These are phyloP conservation scores for Piper betle DNA, from an alignment of 164 flowering plant genomes.

Conservation along the genomic window DNA sequence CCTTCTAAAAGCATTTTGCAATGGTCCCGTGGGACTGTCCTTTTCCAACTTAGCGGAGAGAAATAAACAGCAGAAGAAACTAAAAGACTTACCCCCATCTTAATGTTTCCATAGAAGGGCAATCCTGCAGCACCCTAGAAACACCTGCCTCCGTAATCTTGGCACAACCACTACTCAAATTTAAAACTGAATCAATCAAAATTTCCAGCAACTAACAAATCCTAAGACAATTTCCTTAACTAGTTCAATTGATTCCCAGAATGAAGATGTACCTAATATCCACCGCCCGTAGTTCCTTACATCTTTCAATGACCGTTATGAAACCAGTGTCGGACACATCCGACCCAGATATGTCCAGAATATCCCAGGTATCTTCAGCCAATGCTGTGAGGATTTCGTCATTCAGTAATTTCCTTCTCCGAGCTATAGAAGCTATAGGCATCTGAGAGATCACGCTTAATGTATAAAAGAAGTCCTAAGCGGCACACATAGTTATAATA, in stretches of 20 bases:
- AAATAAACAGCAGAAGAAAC: neutral
- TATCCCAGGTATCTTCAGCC: conserved; percentile 74
- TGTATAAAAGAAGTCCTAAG: neutral
- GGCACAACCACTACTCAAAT: conserved; percentile 47
- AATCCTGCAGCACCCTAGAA: conserved; percentile 44
- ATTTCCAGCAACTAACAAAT: conserved; percentile 2
- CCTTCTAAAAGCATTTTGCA: too few species aligned
- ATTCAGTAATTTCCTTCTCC: conserved; percentile 62
- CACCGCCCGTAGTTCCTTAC: conserved; percentile 44
- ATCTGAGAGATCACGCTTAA: conserved; percentile 24
- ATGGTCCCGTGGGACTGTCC: neutral
- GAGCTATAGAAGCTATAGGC: conserved; percentile 62
- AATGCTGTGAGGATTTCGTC: conserved; percentile 61
- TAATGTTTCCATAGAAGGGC: conserved; percentile 55
- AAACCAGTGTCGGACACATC: conserved; percentile 75
- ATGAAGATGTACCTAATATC: conserved; percentile 56
- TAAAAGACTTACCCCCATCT: conserved; percentile 66
- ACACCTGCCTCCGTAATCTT: conserved; percentile 50
- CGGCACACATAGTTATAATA: neutral
- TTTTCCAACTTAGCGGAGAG: neutral
- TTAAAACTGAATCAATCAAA: neutral
- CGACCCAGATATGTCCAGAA: conserved; percentile 74
- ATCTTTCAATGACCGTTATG: conserved; percentile 41
- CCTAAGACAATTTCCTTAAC: neutral
- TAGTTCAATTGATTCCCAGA: neutral